Evolutionary conservation across 768 basidiomycete species (phyloP).

Genomic region (Tubosaeta brunneosetosa): DNA sequence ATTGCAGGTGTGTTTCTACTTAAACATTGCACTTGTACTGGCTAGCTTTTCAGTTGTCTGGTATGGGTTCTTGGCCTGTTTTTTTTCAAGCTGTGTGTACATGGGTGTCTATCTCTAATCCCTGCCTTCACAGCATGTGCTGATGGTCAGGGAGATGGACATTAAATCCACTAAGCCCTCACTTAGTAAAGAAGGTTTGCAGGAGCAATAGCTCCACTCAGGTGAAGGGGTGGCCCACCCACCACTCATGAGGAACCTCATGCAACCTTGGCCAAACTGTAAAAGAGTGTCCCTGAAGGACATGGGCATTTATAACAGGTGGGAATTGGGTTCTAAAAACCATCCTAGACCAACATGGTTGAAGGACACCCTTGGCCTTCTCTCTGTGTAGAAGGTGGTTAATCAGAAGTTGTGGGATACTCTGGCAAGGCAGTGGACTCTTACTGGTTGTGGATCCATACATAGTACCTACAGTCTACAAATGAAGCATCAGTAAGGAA

Average conservation of each 20-base stretch:
- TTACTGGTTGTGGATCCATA: neutral
- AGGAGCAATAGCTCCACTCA: neutral
- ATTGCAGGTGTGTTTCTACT: neutral
- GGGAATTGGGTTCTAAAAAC: neutral
- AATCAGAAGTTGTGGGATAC: neutral
- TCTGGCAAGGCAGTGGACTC: neutral
- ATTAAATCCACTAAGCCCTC: neutral
- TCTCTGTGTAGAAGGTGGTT: neutral
- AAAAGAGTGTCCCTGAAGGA: neutral
- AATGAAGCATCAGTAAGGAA: neutral
- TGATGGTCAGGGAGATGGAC: neutral
- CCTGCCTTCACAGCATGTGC: neutral
- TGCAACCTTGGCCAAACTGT: neutral
- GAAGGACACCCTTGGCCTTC: neutral
- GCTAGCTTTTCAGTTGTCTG: no score
- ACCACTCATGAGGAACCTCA: neutral
- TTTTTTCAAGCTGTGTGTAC: neutral
- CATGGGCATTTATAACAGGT: neutral
- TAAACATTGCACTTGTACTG: neutral
- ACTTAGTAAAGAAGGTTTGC: neutral
- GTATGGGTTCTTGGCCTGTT: neutral
- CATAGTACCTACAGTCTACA: neutral
- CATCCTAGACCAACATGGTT: neutral
- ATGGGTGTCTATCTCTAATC: neutral
- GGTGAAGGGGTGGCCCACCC: neutral